Evolutionary conservation across 2,329 filamentous ascomycete genomes (phyloP).

Genomic region (Macroventuria anomochaeta): DNA sequence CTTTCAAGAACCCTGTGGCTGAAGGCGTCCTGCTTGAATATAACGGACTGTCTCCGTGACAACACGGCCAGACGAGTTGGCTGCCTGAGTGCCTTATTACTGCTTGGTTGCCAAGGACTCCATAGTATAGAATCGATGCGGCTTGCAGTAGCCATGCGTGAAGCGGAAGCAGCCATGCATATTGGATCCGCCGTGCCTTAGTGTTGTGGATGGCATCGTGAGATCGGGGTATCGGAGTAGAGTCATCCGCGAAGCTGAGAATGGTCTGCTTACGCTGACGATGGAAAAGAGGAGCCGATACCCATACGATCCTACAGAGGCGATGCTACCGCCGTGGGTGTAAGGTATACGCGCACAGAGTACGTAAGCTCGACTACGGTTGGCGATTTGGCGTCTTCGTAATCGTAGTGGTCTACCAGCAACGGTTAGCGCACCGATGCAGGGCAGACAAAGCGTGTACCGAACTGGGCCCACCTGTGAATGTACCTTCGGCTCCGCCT

Average conservation of each 20-base stretch:
- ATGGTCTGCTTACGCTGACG: slow-evolving; percentile 7
- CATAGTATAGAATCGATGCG: slow-evolving; percentile 1
- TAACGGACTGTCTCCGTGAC: background rate
- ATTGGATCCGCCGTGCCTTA: slow-evolving; percentile 8
- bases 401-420: background rate
- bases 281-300: slow-evolving; percentile 24
- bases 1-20: slow-evolving; percentile 5
- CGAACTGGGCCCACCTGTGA: slow-evolving; percentile 5
- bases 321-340: slow-evolving; percentile 4
- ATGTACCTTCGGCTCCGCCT: slow-evolving; percentile 30
- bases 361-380: slow-evolving; percentile 18
- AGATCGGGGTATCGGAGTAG: slow-evolving; percentile 16
- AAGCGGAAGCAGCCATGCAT: slow-evolving; percentile 12
- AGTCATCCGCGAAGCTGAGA: slow-evolving; percentile 2
- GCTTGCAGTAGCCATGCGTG: slow-evolving; percentile 11
- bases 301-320: slow-evolving; percentile 2
- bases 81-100: slow-evolving; percentile 14
- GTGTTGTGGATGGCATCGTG: slow-evolving; percentile 3
- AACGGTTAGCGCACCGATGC: slow-evolving; percentile 15
- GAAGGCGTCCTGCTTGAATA: slow-evolving; percentile 5
- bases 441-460: slow-evolving; percentile 15
- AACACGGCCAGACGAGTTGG: background rate
- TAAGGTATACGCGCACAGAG: slow-evolving; percentile 9
- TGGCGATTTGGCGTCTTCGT: slow-evolving; percentile 10
- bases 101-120: slow-evolving; percentile 14